phyloP scores from a whole-genome alignment of 352 stramenopile species.

The Phytophthora kernoviae region DNA sequence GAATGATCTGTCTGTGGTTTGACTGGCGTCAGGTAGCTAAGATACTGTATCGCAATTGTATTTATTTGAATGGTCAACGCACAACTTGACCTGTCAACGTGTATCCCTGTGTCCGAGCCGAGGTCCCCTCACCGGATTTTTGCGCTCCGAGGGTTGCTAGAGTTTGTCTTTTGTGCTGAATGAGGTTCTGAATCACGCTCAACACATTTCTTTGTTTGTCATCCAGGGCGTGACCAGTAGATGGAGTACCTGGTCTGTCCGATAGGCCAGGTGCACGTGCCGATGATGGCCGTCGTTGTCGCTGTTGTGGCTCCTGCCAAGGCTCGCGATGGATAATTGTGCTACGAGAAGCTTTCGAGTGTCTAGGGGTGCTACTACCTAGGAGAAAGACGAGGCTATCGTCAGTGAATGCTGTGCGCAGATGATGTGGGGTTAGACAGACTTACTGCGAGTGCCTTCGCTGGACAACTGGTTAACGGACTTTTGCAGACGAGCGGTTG shows the following conservation, averaged over 20 bases:
- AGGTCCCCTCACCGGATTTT: conserved; percentile 8
- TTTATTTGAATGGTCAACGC: conserved; percentile 12
- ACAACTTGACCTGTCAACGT: conserved; percentile 26
- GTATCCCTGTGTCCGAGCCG: conserved; percentile 22
- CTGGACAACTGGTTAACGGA: conserved; percentile 14
- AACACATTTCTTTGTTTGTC: conserved; percentile 73
- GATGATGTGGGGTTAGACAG: background rate
- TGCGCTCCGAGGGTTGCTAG: conserved; percentile 53
- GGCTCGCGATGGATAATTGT: conserved; percentile 8
- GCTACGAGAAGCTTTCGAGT: conserved; percentile 10
- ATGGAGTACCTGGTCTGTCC: conserved; percentile 4
- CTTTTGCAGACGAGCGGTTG: conserved; percentile 1
- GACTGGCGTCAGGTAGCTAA: background rate
- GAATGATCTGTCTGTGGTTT: background rate
- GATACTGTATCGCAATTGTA: no score
- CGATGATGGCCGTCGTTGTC: conserved; percentile 10
- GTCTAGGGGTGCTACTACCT: conserved; percentile 11
- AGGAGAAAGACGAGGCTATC: background rate
- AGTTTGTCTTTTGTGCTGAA: conserved; percentile 78
- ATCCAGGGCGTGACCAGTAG: conserved; percentile 28
- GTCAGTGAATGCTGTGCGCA: background rate
- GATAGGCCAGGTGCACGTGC: conserved; percentile 5
- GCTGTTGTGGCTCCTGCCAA: conserved; percentile 25
- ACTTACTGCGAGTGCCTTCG: conserved; percentile 20
- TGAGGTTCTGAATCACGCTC: conserved; percentile 78